Evolutionary conservation across 768 basidiomycete species (phyloP), one percentile per base, ranked within the genome.

Genomic region (Lactarius hengduanensis): DNA sequence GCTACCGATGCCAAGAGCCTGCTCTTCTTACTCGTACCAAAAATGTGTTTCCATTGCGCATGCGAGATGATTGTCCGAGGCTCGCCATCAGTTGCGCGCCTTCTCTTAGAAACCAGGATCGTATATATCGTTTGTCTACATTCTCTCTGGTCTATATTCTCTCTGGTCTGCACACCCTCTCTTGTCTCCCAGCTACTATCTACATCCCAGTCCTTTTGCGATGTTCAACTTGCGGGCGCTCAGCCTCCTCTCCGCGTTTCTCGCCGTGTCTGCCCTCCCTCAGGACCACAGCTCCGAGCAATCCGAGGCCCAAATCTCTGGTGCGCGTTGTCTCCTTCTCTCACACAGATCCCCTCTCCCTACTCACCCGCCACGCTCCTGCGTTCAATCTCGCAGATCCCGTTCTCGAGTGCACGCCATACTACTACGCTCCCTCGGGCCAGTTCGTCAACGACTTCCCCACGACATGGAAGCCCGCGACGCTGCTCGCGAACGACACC

Each of bases 261-360:
- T 70, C 28, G 47, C 36, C 1, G 45, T 45, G 1, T 56, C 64
- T 20, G 55, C 47, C 59, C 55, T 53, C 9, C 61, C 70, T 3
- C 70, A 70, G 40, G 40, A 47, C 22, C 68, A 62, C 55, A 65
- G 13, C 20, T 43, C 55, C 22, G 70, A 70, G 64, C 43, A 65
- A n/a, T 62, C 68, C 20, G 67, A 70, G 61, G 64, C 68, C 1
- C 38, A 69, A 30, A 69, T 69, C 8, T 30, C 28, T 2, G 69
- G 69, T 69, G 22, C 41, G 62, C 28, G 4, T 38, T 18, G 15
- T 36, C 30, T 4, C 22, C 6, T 34, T 5, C n/a, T 40, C 16
- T 4, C 15, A 28, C 32, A 18, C 53, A 11, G 6, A 2, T 30
- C 28, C 4, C 13, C 22, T 8, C 9, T 32, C 28, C 28, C 22